Evolutionary conservation across 345 rosid species (phyloP).

Genomic region (Moricandia arvensis): DNA sequence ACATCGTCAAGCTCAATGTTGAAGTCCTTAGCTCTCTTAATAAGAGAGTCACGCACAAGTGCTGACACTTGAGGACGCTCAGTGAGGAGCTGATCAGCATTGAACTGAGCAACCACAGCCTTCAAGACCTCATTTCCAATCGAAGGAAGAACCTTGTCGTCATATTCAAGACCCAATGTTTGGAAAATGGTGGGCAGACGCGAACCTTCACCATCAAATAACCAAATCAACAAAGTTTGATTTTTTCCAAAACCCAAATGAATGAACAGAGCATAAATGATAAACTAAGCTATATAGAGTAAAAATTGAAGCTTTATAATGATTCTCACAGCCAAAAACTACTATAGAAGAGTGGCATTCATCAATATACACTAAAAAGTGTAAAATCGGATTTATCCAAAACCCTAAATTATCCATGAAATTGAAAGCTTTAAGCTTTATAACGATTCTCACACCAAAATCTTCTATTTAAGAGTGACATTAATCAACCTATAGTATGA

Average conservation of each 20-base stretch:
- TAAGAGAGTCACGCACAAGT: constrained; percentile 66
- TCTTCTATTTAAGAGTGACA: not conserved
- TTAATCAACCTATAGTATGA: not conserved
- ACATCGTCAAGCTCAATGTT: constrained; percentile 88
- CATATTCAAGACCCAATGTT: constrained; percentile 86
- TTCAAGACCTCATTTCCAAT: constrained; percentile 98
- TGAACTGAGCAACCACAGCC: constrained; percentile 95
- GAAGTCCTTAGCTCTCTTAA: constrained; percentile 80
- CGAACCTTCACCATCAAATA: constrained; percentile 43
- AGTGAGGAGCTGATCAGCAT: constrained; percentile 97
- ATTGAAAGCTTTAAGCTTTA: not conserved
- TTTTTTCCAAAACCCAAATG: not conserved
- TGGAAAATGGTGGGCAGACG: constrained; percentile 76
- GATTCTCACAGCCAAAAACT: not conserved
- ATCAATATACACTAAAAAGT: not conserved
- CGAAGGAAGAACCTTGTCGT: constrained; percentile 94
- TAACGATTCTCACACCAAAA: not conserved
- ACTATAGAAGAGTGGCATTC: not conserved
- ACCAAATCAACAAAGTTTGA: not conserved
- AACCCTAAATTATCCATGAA: no score
- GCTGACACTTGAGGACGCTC: constrained; percentile 98
- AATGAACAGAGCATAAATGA: not conserved
- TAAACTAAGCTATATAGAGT: not conserved
- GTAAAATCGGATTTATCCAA: no score
- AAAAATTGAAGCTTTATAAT: not conserved